Evolutionary conservation across 176 grass and related monocot genomes (phyloP).

Genomic region (Cenchrus fungigraminus): DNA sequence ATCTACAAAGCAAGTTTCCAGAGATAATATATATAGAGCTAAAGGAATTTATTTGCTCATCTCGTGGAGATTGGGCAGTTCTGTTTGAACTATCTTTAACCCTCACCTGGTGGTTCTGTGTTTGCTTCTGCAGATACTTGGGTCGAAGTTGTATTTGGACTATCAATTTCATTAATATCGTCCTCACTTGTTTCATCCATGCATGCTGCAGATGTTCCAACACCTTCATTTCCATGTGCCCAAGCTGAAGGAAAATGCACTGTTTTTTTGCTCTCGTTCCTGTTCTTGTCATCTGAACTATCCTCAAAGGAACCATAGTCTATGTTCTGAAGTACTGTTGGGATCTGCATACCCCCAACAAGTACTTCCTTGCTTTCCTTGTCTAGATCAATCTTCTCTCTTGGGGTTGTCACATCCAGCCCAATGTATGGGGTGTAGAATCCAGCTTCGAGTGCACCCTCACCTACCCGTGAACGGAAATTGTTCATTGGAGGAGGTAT

Average conservation of each 20-base stretch:
- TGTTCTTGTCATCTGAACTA: conserved; percentile 31
- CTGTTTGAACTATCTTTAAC: conserved; percentile 18
- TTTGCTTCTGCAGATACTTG: conserved; percentile 13
- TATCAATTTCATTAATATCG: conserved; percentile 19
- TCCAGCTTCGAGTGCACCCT: conserved; percentile 53
- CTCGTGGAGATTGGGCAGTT: neutral
- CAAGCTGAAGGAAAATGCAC: conserved; percentile 29
- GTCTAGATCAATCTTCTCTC: conserved; percentile 58
- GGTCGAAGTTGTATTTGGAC: conserved; percentile 30
- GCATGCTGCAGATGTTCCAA: conserved; percentile 39
- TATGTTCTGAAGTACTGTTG: conserved; percentile 64
- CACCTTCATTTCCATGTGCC: conserved; percentile 36
- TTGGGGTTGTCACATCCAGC: conserved; percentile 29
- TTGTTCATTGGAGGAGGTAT: conserved; percentile 60
- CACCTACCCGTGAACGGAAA: conserved; percentile 57
- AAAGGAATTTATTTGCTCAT: conserved; percentile 23
- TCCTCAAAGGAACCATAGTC: conserved; percentile 68
- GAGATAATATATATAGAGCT: neutral
- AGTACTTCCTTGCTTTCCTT: conserved; percentile 30
- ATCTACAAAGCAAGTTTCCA: conserved; percentile 4
- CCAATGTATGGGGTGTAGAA: conserved; percentile 58
- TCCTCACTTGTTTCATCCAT: conserved; percentile 37
- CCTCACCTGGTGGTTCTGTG: conserved; percentile 13
- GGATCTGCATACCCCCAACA: conserved; percentile 51
- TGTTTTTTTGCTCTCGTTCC: neutral